Base-by-base conservation (phyloP, 2,329 filamentous ascomycete species). In the Penicillium sp. region DNA sequence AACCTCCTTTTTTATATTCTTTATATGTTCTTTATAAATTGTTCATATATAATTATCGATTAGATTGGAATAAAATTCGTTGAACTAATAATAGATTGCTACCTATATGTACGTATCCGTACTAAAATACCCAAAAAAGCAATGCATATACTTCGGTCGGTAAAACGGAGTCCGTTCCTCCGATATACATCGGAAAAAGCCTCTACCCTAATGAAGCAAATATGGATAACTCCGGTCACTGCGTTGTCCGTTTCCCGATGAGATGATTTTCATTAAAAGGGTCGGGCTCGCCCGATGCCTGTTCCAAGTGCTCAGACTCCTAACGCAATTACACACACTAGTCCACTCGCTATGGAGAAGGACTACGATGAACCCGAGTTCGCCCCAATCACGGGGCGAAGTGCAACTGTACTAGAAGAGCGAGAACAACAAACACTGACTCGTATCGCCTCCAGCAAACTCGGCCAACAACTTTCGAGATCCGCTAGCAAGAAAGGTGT, bases 371-470 rank as follows among this genome's bases (percentile, higher is more conserved):
- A 61, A 7, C 29, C 55, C 39, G 63, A 60, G 52, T 65, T 62
- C 39, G 55, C 53, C 41, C 63, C 63, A 7, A 64, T 65, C n/a
- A 59, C 61, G 21, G 51, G 46, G 9, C 53, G 57, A 23, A 51
- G 33, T 8, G 31, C 27, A 19, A 65, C 61, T 6, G 49, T 41
- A 3, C 38, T 60, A 23, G 63, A 65, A 29, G 61, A 65, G 33
- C 49, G 52, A 15, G 63, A 65, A 45, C 52, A 57, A 27, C 47
- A 63, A 16, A 34, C 62, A 3, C 21, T 68, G 27, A 57, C 53
- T 31, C 55, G 61, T 19, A 69, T 69, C 40, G 67, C 67, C 5
- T 68, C 67, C 2, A 67, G 63, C 45, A 63, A 56, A 40, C 52
- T 65, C 0, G 67, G 67, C 15, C 65, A 60, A 25, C 55, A 58